Conservation (phyloP, 768 basidiomycete species). For the Clitopilus hobsonii region DNA sequence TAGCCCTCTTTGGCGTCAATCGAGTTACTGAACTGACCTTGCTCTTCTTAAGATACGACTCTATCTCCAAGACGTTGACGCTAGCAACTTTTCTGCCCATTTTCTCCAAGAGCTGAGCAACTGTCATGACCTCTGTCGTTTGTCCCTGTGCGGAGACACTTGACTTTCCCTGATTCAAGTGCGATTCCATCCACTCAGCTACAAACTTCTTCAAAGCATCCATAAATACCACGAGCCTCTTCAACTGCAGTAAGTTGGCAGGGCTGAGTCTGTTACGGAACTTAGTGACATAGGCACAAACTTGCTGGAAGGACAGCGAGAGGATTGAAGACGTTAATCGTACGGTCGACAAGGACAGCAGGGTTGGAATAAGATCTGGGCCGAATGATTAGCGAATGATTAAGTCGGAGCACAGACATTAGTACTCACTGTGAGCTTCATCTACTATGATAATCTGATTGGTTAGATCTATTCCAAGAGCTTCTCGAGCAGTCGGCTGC, state of each 20-base stretch:
- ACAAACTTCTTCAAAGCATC: conserved; percentile 60
- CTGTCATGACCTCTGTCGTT: conserved; percentile 61
- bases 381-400: neutral
- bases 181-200: conserved; percentile 45
- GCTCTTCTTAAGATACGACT: conserved; percentile 74
- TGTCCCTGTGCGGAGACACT: neutral
- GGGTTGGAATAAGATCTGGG: conserved; percentile 81
- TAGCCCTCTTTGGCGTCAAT: neutral
- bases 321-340: conserved; percentile 56
- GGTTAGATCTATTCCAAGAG: conserved; percentile 79
- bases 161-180: conserved; percentile 9
- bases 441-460: conserved; percentile 89
- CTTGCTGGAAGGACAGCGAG: conserved; percentile 62
- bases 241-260: conserved; percentile 71
- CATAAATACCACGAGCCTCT: conserved; percentile 71
- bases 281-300: conserved; percentile 68
- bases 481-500: conserved; percentile 77
- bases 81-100: conserved; percentile 67
- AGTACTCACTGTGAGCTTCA: conserved; percentile 94
- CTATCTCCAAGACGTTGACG: conserved; percentile 82
- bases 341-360: conserved; percentile 81
- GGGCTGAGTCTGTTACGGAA: conserved; percentile 77
- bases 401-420: no score
- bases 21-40: conserved; percentile 55
- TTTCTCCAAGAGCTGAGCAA: conserved; percentile 56